Conservation (phyloP, 345 rosid genomes). For the Kernera saxatilis region DNA sequence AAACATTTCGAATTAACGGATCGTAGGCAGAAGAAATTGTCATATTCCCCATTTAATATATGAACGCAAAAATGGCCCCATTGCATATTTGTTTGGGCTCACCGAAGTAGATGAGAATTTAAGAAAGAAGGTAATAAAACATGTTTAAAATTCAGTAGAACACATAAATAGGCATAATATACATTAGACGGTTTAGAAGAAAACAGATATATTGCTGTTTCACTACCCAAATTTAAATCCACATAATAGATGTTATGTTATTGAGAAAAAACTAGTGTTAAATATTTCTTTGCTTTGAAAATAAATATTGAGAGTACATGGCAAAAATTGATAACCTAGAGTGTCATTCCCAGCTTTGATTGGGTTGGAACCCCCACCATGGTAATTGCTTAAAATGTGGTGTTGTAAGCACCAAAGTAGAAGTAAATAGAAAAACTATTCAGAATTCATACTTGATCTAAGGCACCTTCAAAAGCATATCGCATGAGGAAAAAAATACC, state of each 20-base stretch:
- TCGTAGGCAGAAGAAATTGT: not conserved
- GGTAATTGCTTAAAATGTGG: not conserved
- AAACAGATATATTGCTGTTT: too few relatives aligned
- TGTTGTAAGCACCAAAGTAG: too few relatives aligned
- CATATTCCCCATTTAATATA: not conserved
- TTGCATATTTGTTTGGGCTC: conserved; percentile 1
- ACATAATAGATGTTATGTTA: too few relatives aligned
- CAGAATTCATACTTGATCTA: conserved; percentile 43
- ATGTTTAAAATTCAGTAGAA: too few relatives aligned
- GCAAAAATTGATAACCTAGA: not conserved
- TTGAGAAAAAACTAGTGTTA: too few relatives aligned
- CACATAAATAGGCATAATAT: too few relatives aligned
- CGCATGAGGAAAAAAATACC: conserved; percentile 12
- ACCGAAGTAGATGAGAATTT: conserved; percentile 8
- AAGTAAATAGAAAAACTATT: not conserved
- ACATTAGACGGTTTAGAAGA: not conserved
- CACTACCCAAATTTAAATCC: too few relatives aligned
- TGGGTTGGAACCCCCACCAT: not conserved
- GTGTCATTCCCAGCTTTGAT: not conserved
- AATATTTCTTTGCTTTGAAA: not conserved
- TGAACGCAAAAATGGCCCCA: not conserved
- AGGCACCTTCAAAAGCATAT: conserved; percentile 37
- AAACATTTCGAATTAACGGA: too few relatives aligned
- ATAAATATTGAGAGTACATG: not conserved
- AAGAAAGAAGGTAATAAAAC: not conserved